These are phyloP conservation scores for Globisporangium megalacanthum DNA, from an alignment of 352 stramenopile species.

Conservation along the genomic window DNA sequence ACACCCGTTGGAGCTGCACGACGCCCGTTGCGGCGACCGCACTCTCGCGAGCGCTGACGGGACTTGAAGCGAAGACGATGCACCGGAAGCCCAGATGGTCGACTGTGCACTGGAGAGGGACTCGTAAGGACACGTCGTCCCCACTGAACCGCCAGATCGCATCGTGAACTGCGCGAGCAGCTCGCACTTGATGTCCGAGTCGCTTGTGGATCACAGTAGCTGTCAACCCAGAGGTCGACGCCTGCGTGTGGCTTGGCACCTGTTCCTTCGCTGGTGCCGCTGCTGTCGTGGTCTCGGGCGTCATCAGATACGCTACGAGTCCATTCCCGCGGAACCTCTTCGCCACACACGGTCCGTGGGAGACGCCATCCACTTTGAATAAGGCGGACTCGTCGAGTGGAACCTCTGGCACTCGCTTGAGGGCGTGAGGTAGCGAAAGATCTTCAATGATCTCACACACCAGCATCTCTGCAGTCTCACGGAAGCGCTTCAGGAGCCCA, in stretches of 20 bases:
- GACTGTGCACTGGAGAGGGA: conserved; percentile 55
- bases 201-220: conserved; percentile 21
- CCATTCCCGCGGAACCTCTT: conserved; percentile 27
- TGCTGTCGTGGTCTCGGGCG: background rate
- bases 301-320: conserved; percentile 19
- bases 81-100: conserved; percentile 55
- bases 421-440: conserved; percentile 19
- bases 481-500: conserved; percentile 30
- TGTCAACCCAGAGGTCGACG: background rate
- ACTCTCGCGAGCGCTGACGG: background rate
- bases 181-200: conserved; percentile 47
- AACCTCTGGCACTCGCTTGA: conserved; percentile 13
- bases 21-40: background rate
- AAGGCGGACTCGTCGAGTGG: background rate
- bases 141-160: conserved; percentile 11
- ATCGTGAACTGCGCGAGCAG: conserved; percentile 26
- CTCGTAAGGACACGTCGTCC: conserved; percentile 5
- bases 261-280: conserved; percentile 4
- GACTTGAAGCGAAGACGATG: conserved; percentile 35
- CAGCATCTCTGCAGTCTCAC: conserved; percentile 23
- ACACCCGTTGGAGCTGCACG: conserved; percentile 17
- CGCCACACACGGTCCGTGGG: background rate
- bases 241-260: conserved; percentile 2
- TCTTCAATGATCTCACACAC: conserved; percentile 32
- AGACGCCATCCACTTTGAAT: background rate